Evolutionary conservation across 2,329 filamentous ascomycete species (phyloP).

Genomic region (Exserohilum turcica): DNA sequence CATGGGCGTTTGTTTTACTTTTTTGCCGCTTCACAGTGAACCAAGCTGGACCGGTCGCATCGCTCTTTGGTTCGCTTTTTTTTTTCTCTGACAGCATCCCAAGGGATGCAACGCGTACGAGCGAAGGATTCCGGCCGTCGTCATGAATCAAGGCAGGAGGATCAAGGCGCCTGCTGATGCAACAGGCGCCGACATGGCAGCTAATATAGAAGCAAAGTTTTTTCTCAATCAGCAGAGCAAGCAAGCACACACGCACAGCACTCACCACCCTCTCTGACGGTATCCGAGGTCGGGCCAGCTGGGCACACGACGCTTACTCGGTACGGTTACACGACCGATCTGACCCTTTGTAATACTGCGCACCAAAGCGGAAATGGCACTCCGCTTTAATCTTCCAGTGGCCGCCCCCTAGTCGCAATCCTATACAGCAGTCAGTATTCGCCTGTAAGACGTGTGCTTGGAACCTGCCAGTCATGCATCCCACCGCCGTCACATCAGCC

Average conservation of each 20-base stretch:
- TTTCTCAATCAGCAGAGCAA: conserved; percentile 20
- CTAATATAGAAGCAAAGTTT: conserved; percentile 30
- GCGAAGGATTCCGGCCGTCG: conserved; percentile 13
- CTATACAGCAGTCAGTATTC: conserved; percentile 17
- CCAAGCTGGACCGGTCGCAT: conserved; percentile 22
- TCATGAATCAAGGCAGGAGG: conserved; percentile 15
- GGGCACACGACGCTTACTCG: conserved; percentile 29
- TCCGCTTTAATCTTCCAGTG: conserved; percentile 26
- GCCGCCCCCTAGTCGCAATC: conserved; percentile 20
- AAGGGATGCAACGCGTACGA: conserved; percentile 13
- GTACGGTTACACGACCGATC: conserved; percentile 33
- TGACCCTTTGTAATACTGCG: conserved; percentile 28
- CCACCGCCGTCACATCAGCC: conserved; percentile 20
- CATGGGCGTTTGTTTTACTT: conserved; percentile 20
- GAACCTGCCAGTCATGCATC: conserved; percentile 21
- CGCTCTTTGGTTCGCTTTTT: conserved; percentile 16
- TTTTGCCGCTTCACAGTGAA: conserved; percentile 20
- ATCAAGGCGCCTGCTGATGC: conserved; percentile 25
- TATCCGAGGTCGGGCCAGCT: conserved; percentile 32
- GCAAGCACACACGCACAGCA: neutral
- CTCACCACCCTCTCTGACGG: no score
- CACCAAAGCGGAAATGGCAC: conserved; percentile 20
- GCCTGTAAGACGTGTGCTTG: conserved; percentile 22
- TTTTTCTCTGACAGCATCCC: conserved; percentile 16
- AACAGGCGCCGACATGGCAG: conserved; percentile 24